These are phyloP conservation scores for Fusarium armeniacum DNA, from an alignment of 2,329 filamentous ascomycete genomes.

Conservation along the genomic window DNA sequence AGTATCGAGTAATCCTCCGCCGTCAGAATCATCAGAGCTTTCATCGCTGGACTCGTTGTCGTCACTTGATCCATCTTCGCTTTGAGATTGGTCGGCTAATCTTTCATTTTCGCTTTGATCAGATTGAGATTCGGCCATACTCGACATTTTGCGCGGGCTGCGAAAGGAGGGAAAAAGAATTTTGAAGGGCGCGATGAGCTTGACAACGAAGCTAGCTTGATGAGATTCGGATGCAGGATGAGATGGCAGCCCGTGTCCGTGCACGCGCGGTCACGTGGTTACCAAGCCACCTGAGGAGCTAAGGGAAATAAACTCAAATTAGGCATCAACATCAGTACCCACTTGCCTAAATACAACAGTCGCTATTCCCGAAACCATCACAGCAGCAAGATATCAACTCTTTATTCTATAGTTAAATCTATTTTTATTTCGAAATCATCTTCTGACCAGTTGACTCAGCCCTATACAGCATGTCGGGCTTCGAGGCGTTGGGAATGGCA, in stretches of 20 bases:
- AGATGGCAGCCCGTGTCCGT: background rate
- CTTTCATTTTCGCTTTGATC: slow-evolving; percentile 16
- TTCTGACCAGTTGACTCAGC: background rate
- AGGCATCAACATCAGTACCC: background rate
- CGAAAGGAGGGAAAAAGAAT: too few relatives aligned
- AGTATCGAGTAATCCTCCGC: slow-evolving; percentile 44
- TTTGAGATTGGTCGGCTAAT: background rate
- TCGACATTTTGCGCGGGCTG: slow-evolving; percentile 9
- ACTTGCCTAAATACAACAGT: background rate
- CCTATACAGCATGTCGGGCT: background rate
- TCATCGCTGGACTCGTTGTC: slow-evolving; percentile 29
- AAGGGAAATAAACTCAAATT: background rate
- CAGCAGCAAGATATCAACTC: background rate
- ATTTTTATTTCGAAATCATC: background rate
- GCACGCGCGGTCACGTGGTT: slow-evolving; percentile 2
- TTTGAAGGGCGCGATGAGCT: background rate
- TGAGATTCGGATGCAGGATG: slow-evolving; percentile 2
- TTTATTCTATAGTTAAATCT: background rate
- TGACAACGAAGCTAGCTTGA: background rate
- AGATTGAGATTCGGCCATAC: slow-evolving; percentile 29
- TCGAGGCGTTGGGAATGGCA: background rate
- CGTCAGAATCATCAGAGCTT: slow-evolving; percentile 42
- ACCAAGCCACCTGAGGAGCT: rapidly evolving
- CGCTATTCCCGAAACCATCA: background rate
- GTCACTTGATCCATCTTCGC: background rate